A percentile compares a stretch with the other conserved stretches of the same genome.
phyloP scores from a whole-genome alignment of 805 yeast species.

The Starmerella tilneyi region DNA sequence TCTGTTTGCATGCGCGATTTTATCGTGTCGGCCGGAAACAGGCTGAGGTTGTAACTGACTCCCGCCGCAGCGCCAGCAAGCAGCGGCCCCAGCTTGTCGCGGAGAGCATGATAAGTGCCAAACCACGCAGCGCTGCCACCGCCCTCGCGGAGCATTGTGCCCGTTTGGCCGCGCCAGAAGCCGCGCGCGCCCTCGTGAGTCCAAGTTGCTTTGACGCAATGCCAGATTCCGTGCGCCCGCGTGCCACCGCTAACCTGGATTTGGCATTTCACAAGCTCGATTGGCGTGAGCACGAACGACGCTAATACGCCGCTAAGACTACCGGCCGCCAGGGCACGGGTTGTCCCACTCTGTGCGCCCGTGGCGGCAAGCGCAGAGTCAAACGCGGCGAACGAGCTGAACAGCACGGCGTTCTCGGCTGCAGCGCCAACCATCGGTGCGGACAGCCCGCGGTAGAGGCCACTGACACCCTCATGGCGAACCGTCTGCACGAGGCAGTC shows the following conservation, averaged over 20 bases:
- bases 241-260: constrained; percentile 48
- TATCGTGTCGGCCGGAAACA: constrained; percentile 84
- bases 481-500: constrained; percentile 58
- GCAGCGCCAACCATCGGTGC: constrained; percentile 87
- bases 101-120: constrained; percentile 64
- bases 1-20: constrained; percentile 76
- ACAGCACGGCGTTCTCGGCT: constrained; percentile 74
- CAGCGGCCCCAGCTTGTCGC: constrained; percentile 34
- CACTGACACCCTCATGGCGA: constrained; percentile 58
- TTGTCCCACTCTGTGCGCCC: constrained; percentile 24
- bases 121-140: constrained; percentile 94
- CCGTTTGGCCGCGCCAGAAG: constrained; percentile 77
- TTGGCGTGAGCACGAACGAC: constrained; percentile 75
- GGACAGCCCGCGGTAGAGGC: constrained; percentile 67
- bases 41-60: constrained; percentile 60
- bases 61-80: constrained; percentile 84
- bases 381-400: constrained; percentile 35
- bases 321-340: constrained; percentile 53
- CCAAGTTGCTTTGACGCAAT: constrained; percentile 3
- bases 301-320: constrained; percentile 75
- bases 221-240: constrained; percentile 22
- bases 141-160: constrained; percentile 72
- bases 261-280: constrained; percentile 83
- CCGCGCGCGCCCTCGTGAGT: constrained; percentile 50
- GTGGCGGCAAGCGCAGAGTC: constrained; percentile 19